phyloP scores from a whole-genome alignment of 805 yeast species.

The Metschnikowia sp. region DNA sequence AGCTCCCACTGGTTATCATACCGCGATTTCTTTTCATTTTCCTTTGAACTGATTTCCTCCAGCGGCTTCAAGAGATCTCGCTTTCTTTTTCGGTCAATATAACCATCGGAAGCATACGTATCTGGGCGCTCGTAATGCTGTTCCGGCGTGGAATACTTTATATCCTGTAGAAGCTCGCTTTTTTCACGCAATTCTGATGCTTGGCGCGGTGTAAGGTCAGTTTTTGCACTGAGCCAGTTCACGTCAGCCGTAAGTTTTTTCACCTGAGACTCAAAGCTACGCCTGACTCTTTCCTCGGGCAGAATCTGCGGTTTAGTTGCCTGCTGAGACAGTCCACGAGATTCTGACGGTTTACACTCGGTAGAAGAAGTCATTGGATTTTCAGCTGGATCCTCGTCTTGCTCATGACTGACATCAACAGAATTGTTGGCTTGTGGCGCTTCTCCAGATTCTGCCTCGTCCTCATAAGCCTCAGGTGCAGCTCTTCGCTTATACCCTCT shows the following conservation, averaged over 20 bases:
- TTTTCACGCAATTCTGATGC: slow-evolving; percentile 12
- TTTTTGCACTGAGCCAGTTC: background rate
- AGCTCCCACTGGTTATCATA: slow-evolving; percentile 48
- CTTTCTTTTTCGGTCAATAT: slow-evolving; percentile 53
- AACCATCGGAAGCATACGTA: slow-evolving; percentile 52
- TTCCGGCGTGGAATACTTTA: background rate
- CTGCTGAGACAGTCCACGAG: too few species aligned
- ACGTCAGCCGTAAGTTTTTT: background rate
- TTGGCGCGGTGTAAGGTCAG: slow-evolving; percentile 14
- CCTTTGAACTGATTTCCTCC: slow-evolving; percentile 8
- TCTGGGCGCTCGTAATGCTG: slow-evolving; percentile 41
- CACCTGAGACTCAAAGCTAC: slow-evolving; percentile 9
- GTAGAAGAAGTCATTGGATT: background rate
- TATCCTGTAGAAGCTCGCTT: slow-evolving; percentile 5
- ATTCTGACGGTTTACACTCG: too few species aligned
- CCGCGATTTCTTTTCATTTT: slow-evolving; percentile 18
- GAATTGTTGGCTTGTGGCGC: background rate
- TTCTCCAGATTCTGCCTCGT: background rate
- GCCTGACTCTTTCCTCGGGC: background rate
- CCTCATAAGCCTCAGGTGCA: slow-evolving; percentile 3
- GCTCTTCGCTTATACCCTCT: slow-evolving; percentile 5
- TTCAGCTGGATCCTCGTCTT: background rate
- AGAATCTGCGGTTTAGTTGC: too few species aligned
- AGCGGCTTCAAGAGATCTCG: slow-evolving; percentile 44
- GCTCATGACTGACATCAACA: too few species aligned